Base-by-base conservation (phyloP, 1,139 yeast species). In the Magnusiomyces sp. region DNA sequence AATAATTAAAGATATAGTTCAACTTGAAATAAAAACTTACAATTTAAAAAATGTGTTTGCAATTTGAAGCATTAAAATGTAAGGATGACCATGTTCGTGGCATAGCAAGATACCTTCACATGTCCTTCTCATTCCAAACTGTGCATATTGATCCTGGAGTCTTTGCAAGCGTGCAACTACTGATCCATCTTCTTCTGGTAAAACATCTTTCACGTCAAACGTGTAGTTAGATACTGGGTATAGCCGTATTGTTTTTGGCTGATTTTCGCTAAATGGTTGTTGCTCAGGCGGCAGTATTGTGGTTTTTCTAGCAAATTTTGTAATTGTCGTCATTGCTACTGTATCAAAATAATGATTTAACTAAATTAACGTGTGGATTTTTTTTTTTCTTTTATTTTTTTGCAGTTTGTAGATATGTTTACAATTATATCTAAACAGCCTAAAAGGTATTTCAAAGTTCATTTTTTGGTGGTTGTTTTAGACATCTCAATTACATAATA, bases 81-180 rank as follows among this genome's bases (percentile, higher is more conserved):
- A 65, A 3, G 72, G 71, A 37, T 62, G 66, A 7, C 69, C 68
- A 47, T 62, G 65, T 38, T 67, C 67, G 43, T 68, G 71, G 43
- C 68, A 61, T 13, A 66, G 56, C 17, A 68, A 52, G 5, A 69
- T 55, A 10, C 65, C 69, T 48, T 69, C 71, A 42, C 67, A 62
- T 13, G 66, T 63, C 37, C 71, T 56, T 31, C 70, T 55, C 59
- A 64, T 63, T 1, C 71, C 71, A 40, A 58, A 54, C n/a, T 50
- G 49, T 23, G 61, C 61, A 53, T 67, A 66, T 43, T 65, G 69
- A 9, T 59, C 58, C 23, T 62, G 63, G 34, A 68, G 55, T 14
- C 64, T 54, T 27, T 60, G 62, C 34, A 63, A 47, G 17, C 68
- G 54, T 11, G 62, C 63, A 14, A 50, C 49, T 2, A 62, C 64